phyloP scores from a whole-genome alignment of 2,329 filamentous ascomycete genomes.

The Paraconiothyrium sp. region DNA sequence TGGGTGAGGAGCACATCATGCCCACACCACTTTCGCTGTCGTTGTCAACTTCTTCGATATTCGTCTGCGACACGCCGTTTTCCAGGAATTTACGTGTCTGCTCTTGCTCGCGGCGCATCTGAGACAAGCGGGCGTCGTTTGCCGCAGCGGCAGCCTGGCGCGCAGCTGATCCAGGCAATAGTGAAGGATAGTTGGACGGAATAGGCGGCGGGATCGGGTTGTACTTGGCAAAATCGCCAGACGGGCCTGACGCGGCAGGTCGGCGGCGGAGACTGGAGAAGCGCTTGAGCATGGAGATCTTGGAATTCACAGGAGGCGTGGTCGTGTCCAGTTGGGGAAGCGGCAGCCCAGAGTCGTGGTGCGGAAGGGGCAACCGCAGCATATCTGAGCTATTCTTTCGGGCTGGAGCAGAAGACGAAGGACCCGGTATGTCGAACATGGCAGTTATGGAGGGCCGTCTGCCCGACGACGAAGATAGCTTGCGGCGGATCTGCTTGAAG shows the following conservation, averaged over 20 bases:
- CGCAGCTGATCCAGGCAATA: constrained; percentile 41
- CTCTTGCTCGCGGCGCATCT: constrained; percentile 43
- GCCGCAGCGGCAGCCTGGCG: constrained; percentile 48
- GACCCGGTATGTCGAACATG: constrained; percentile 33
- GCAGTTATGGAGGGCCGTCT: constrained; percentile 43
- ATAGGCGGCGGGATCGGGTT: constrained; percentile 37
- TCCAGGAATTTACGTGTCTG: constrained; percentile 45
- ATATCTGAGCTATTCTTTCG: constrained; percentile 34
- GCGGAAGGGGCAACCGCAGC: constrained; percentile 37
- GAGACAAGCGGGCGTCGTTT: constrained; percentile 43
- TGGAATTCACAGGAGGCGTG: constrained; percentile 23
- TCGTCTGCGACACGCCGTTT: constrained; percentile 23
- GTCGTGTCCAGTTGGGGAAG: constrained; percentile 12
- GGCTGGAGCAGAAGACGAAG: constrained; percentile 25
- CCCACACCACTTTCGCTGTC: constrained; percentile 51
- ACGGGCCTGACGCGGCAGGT: constrained; percentile 39
- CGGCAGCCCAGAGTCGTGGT: constrained; percentile 46
- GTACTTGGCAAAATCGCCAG: constrained; percentile 35
- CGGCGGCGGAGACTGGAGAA: constrained; percentile 45
- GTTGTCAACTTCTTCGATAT: constrained; percentile 43
- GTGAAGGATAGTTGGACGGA: constrained; percentile 30
- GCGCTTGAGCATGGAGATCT: constrained; percentile 39
- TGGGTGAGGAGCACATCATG: constrained; percentile 48
- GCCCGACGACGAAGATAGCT: constrained; percentile 45
- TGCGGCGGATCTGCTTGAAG: constrained; percentile 47